Evolutionary conservation across 176 grass and related monocot genomes (phyloP).

Genomic region (Triticum timopheevii): DNA sequence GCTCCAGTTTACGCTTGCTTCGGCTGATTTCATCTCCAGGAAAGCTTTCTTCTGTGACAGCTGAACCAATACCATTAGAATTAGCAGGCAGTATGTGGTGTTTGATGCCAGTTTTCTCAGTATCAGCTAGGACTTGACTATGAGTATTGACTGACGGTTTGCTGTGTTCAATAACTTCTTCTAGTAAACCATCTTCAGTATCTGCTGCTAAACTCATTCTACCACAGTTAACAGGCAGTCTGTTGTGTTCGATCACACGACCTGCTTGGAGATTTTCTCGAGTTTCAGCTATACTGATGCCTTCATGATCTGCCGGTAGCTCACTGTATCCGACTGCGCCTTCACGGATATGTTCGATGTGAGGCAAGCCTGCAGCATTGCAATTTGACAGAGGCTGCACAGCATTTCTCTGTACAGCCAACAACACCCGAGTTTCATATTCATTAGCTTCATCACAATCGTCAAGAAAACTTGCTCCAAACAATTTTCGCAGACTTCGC

Average conservation of each 20-base stretch:
- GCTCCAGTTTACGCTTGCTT: background rate
- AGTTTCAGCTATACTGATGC: background rate
- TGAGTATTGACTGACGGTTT: background rate
- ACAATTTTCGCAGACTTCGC: background rate
- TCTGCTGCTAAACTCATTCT: background rate
- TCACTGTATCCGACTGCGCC: background rate
- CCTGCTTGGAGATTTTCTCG: background rate
- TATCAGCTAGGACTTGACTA: background rate
- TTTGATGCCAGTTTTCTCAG: background rate
- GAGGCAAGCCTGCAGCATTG: background rate
- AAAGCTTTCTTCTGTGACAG: conserved; percentile 8
- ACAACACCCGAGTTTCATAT: background rate
- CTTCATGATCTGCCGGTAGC: background rate
- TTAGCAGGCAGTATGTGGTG: background rate
- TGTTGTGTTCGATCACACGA: background rate
- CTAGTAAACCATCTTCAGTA: background rate
- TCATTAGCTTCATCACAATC: background rate
- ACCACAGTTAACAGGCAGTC: background rate
- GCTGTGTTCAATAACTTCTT: background rate
- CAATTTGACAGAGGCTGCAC: background rate
- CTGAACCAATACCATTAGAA: background rate
- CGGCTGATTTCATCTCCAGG: background rate
- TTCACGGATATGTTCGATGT: background rate
- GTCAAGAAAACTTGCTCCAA: background rate
- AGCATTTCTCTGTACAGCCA: background rate